Evolutionary conservation across 2,329 filamentous ascomycete genomes (phyloP).

Genomic region (Shiraia bambusicola): DNA sequence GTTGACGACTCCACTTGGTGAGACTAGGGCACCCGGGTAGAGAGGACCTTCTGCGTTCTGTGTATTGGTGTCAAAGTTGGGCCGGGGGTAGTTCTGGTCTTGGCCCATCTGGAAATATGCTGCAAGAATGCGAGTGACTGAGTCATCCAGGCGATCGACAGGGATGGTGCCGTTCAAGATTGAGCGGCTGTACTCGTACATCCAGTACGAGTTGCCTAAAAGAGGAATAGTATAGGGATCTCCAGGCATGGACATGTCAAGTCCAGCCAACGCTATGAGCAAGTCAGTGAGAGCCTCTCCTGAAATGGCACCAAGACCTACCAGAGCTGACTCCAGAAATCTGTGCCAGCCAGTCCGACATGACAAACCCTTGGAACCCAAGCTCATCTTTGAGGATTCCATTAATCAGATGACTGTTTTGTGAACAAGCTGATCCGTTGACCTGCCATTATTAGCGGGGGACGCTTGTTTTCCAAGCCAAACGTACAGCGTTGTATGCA

Average conservation of each 20-base stretch:
- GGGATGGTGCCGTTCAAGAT: slow-evolving; percentile 83
- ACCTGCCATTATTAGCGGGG: slow-evolving; percentile 28
- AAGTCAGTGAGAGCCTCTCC: too few relatives aligned
- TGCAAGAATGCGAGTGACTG: slow-evolving; percentile 81
- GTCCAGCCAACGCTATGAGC: slow-evolving; percentile 66
- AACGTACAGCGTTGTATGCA: slow-evolving; percentile 60
- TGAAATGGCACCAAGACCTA: too few relatives aligned
- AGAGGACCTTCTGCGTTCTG: slow-evolving; percentile 38
- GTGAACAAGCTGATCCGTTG: slow-evolving; percentile 59
- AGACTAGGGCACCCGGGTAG: slow-evolving; percentile 51
- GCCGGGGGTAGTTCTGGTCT: slow-evolving; percentile 47
- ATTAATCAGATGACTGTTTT: slow-evolving; percentile 80
- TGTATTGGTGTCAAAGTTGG: slow-evolving; percentile 43
- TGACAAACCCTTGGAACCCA: slow-evolving; percentile 85
- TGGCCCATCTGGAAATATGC: slow-evolving; percentile 71
- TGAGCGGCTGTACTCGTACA: slow-evolving; percentile 70
- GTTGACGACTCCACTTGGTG: slow-evolving; percentile 66
- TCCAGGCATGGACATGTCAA: slow-evolving; percentile 79
- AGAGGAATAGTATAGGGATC: slow-evolving; percentile 59
- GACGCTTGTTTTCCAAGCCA: not conserved
- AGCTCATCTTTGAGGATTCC: slow-evolving; percentile 83
- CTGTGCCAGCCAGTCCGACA: slow-evolving; percentile 87
- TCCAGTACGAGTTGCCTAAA: slow-evolving; percentile 61
- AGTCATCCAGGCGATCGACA: slow-evolving; percentile 80
- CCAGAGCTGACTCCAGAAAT: slow-evolving; percentile 71